Percentiles rank a stretch among this genome's conserved stretches.
Conservation (phyloP, 2,329 filamentous ascomycete species). For the Cordyceps cateniannulata region DNA sequence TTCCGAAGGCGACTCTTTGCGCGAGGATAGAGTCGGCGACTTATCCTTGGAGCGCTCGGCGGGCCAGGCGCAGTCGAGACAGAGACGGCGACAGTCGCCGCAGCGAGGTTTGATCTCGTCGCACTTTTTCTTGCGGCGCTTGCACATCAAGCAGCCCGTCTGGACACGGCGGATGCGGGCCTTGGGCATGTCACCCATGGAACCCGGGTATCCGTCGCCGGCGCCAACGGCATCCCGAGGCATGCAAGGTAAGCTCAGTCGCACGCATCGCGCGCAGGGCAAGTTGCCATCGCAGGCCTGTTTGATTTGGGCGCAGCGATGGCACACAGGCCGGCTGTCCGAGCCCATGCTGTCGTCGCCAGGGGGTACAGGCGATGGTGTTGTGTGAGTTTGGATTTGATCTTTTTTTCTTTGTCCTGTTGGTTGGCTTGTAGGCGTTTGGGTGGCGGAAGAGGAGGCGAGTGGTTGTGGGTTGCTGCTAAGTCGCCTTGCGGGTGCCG, state of each 20-base stretch:
- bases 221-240: conserved; percentile 19
- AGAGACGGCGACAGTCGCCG: conserved; percentile 29
- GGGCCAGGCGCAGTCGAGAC: conserved; percentile 28
- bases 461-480: neutral
- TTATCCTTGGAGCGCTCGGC: conserved; percentile 17
- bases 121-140: conserved; percentile 42
- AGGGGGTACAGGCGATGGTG: neutral
- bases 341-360: conserved; percentile 21
- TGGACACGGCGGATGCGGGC: conserved; percentile 28
- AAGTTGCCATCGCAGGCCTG: conserved; percentile 28
- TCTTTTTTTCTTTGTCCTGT: neutral
- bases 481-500: neutral
- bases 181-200: conserved; percentile 22
- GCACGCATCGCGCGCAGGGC: conserved; percentile 27
- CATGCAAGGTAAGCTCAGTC: conserved; percentile 26
- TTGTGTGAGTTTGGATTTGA: neutral
- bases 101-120: conserved; percentile 39
- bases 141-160: conserved; percentile 38
- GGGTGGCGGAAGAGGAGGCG: neutral
- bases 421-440: neutral
- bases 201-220: neutral
- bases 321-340: conserved; percentile 25
- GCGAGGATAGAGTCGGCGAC: neutral
- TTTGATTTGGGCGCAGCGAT: conserved; percentile 30
- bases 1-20: neutral